Evolutionary conservation across 1,284 basidiomycete genomes (phyloP).

Genomic region (Irpex lacteus): DNA sequence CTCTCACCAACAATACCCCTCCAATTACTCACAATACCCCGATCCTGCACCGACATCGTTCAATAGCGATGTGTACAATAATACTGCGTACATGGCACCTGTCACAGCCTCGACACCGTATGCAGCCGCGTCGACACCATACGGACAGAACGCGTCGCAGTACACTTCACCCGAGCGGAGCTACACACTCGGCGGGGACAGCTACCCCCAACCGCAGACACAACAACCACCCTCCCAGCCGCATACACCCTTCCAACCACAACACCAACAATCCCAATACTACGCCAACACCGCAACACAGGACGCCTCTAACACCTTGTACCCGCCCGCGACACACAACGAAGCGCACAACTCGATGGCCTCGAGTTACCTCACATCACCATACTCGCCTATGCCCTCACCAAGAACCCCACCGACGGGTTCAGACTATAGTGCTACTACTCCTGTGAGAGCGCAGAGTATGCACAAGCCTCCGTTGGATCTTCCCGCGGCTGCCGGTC

Average conservation of each 20-base stretch:
- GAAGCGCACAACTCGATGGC: constrained; percentile 19
- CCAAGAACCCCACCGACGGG: constrained; percentile 10
- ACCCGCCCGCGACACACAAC: constrained; percentile 15
- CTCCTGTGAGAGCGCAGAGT: constrained; percentile 2
- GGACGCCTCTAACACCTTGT: background rate
- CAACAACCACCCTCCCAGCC: background rate
- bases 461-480: constrained; percentile 13
- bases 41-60: constrained; percentile 46
- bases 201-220: constrained; percentile 33
- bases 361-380: constrained; percentile 19
- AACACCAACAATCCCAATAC: constrained; percentile 16
- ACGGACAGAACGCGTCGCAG: constrained; percentile 1
- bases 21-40: constrained; percentile 40
- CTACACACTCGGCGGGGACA: constrained; percentile 57
- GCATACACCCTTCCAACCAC: background rate
- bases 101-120: constrained; percentile 19
- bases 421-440: constrained; percentile 2
- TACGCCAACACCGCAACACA: constrained; percentile 29
- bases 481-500: constrained; percentile 17
- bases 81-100: constrained; percentile 29
- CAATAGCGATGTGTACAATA: constrained; percentile 40
- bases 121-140: constrained; percentile 23
- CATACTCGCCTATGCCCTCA: constrained; percentile 16
- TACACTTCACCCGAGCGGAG: constrained; percentile 37
- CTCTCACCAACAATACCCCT: constrained; percentile 47